These are phyloP conservation scores for Russula vinacea DNA, from an alignment of 768 basidiomycete species.

Conservation along the genomic window DNA sequence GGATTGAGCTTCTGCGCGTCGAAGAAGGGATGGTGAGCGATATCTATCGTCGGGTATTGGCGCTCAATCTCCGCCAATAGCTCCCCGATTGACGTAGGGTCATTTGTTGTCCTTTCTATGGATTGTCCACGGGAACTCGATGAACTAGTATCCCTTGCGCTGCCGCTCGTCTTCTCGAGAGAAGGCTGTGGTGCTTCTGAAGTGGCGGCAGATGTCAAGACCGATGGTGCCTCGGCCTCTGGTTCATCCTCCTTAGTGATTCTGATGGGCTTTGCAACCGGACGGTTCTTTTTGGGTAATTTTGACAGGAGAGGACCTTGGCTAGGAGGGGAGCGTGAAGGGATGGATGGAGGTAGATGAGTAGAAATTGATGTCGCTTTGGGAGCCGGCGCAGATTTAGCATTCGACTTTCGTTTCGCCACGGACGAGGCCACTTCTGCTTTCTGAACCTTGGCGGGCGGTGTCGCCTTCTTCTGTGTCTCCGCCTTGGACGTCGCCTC, in stretches of 20 bases:
- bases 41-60: constrained; percentile 58
- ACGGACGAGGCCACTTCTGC: constrained; percentile 18
- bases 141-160: constrained; percentile 47
- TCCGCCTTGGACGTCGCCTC: constrained; percentile 32
- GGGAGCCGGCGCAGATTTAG: constrained; percentile 32
- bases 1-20: constrained; percentile 67
- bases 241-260: constrained; percentile 59
- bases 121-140: constrained; percentile 62
- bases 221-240: constrained; percentile 42
- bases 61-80: constrained; percentile 66
- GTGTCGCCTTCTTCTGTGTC: constrained; percentile 15
- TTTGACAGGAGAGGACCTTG: constrained; percentile 78
- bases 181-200: constrained; percentile 48
- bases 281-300: constrained; percentile 81
- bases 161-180: constrained; percentile 34
- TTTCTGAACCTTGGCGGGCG: constrained; percentile 23
- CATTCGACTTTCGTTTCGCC: constrained; percentile 30
- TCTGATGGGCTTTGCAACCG: constrained; percentile 54
- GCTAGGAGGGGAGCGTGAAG: constrained; percentile 38
- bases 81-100: constrained; percentile 54
- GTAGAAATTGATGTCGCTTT: constrained; percentile 31
- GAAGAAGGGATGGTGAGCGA: constrained; percentile 72
- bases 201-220: constrained; percentile 44
- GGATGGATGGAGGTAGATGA: constrained; percentile 28
- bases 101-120: constrained; percentile 48